phyloP scores from a whole-genome alignment of 2,329 filamentous ascomycete species.

The Pyrenochaeta sp. region DNA sequence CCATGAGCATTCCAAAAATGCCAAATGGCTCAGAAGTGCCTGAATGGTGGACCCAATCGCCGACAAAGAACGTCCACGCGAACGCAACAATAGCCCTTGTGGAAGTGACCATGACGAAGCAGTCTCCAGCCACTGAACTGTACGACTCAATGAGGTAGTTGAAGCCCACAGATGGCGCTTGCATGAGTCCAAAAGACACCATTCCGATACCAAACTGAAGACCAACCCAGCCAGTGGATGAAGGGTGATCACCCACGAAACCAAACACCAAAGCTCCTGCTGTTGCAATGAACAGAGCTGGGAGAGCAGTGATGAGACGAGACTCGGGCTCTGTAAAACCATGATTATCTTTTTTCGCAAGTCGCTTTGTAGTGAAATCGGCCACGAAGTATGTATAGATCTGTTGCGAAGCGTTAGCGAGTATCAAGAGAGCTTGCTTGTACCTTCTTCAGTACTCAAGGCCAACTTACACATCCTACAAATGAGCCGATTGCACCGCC shows the following conservation, averaged over 20 bases:
- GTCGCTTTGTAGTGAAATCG: slow-evolving; percentile 49
- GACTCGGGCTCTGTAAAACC: slow-evolving; percentile 53
- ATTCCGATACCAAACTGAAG: slow-evolving; percentile 52
- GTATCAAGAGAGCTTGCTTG: neutral
- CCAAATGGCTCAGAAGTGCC: slow-evolving; percentile 62
- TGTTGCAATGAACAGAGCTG: slow-evolving; percentile 48
- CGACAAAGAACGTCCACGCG: slow-evolving; percentile 64
- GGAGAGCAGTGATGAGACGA: slow-evolving; percentile 50
- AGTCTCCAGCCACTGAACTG: slow-evolving; percentile 57
- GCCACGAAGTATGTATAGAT: slow-evolving; percentile 49
- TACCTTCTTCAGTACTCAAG: too few species aligned
- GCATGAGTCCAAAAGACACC: slow-evolving; percentile 52
- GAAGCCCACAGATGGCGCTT: slow-evolving; percentile 54
- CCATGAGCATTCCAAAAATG: slow-evolving; percentile 63
- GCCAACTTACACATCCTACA: slow-evolving; percentile 39
- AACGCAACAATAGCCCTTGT: slow-evolving; percentile 61
- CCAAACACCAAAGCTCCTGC: slow-evolving; percentile 51
- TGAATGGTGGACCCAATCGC: slow-evolving; percentile 55
- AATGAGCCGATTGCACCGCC: slow-evolving; percentile 50
- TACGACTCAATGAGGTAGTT: slow-evolving; percentile 63
- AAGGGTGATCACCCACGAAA: slow-evolving; percentile 51
- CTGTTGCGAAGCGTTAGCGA: slow-evolving; percentile 2
- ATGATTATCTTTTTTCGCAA: slow-evolving; percentile 45
- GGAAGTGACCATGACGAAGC: slow-evolving; percentile 63
- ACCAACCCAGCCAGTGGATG: slow-evolving; percentile 49